Evolutionary conservation across 495 filamentous ascomycete species (phyloP).

Genomic region (Hypoxylon rickii): DNA sequence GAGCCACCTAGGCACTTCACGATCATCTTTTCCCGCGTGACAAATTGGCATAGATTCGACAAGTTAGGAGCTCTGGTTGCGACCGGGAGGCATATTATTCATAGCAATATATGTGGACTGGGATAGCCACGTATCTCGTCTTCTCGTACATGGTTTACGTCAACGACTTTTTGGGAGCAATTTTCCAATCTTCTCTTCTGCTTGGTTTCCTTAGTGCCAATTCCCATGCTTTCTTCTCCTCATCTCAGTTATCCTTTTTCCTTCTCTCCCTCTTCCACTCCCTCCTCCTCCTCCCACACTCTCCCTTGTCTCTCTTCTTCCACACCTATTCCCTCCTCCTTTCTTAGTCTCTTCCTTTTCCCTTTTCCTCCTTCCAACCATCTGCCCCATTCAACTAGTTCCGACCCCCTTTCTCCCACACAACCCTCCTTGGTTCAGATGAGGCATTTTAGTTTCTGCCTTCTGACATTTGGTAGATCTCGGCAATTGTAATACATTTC

Average conservation of each 20-base stretch:
- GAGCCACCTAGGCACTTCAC: constrained; percentile 33
- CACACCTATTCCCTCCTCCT: not conserved
- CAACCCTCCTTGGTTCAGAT: constrained; percentile 2
- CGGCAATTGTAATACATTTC: too few species aligned
- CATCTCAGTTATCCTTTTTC: not conserved
- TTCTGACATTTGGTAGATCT: not conserved
- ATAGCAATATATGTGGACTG: constrained; percentile 21
- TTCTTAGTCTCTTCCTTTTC: constrained; percentile 3
- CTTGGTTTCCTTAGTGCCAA: constrained; percentile 3
- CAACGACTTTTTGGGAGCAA: constrained; percentile 14
- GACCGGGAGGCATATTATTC: constrained; percentile 16
- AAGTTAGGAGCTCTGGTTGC: constrained; percentile 10
- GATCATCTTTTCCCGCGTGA: constrained; percentile 23
- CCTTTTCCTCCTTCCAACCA: too few species aligned
- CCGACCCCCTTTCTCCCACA: constrained; percentile 1
- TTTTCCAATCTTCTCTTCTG: constrained; percentile 9
- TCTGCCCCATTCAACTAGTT: constrained; percentile 13
- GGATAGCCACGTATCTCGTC: constrained; percentile 23
- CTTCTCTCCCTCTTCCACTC: not conserved
- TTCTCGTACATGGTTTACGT: constrained; percentile 24
- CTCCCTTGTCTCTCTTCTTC: not conserved
- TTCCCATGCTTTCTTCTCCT: not conserved
- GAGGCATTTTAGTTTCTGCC: constrained; percentile 6
- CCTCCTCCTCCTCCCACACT: too few species aligned
- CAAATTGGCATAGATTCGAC: not conserved